Evolutionary conservation across 2,329 filamentous ascomycete genomes (phyloP).

Genomic region (Stylonectria norvegica): DNA sequence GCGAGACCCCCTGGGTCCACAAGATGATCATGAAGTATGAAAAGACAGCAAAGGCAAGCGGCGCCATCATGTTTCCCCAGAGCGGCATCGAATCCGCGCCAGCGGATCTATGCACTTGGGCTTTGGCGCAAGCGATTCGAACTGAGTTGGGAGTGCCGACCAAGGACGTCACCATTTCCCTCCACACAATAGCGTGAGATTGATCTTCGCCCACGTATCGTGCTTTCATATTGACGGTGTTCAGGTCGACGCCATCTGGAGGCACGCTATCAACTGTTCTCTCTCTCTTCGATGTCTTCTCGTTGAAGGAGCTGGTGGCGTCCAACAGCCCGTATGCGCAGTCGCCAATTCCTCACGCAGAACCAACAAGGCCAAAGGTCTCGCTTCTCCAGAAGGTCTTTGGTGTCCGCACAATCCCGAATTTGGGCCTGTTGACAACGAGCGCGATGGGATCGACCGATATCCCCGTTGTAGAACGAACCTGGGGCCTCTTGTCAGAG

Average conservation of each 20-base stretch:
- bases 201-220: background rate
- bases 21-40: conserved; percentile 61
- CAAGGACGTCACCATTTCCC: conserved; percentile 51
- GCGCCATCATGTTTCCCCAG: conserved; percentile 60
- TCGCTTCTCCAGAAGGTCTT: conserved; percentile 44
- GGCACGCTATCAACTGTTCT: conserved; percentile 68
- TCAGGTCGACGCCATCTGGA: conserved; percentile 50
- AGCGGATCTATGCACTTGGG: conserved; percentile 56
- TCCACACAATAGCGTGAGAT: conserved; percentile 41
- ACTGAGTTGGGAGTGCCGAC: conserved; percentile 48
- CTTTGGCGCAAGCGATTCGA: conserved; percentile 49
- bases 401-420: conserved; percentile 46
- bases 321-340: conserved; percentile 51
- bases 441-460: conserved; percentile 51
- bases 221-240: conserved; percentile 5
- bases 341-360: conserved; percentile 52
- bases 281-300: conserved; percentile 52
- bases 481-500: conserved; percentile 58
- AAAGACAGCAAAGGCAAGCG: conserved; percentile 46
- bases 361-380: conserved; percentile 24
- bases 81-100: conserved; percentile 61
- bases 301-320: conserved; percentile 44
- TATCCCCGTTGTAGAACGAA: conserved; percentile 53
- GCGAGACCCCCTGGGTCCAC: conserved; percentile 56
- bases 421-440: conserved; percentile 55